Percentiles rank a stretch among this genome's conserved stretches.
Conservation (phyloP, 2,329 filamentous ascomycete genomes). For the Chrysosporium keratinophilum region DNA sequence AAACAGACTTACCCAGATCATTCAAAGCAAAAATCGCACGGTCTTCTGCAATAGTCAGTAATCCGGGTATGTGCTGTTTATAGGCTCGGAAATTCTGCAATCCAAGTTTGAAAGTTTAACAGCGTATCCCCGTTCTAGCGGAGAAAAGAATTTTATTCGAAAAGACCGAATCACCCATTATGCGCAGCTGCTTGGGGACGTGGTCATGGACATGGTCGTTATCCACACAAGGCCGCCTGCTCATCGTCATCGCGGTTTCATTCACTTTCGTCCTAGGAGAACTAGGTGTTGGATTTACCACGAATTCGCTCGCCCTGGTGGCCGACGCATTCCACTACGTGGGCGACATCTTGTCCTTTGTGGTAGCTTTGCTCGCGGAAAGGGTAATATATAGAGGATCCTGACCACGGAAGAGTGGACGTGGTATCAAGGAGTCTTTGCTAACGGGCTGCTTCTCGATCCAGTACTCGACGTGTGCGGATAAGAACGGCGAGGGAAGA, state of each 20-base stretch:
- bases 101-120: too few species aligned
- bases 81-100: too few species aligned
- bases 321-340: slow-evolving; percentile 74
- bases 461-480: slow-evolving; percentile 5
- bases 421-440: background rate
- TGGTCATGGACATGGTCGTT: background rate
- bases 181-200: background rate
- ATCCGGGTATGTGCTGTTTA: too few species aligned
- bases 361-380: slow-evolving; percentile 14
- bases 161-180: background rate
- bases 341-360: slow-evolving; percentile 23
- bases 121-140: too few species aligned
- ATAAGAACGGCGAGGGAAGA: background rate
- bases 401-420: background rate
- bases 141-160: too few species aligned
- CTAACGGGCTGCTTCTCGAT: background rate
- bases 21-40: background rate
- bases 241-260: slow-evolving; percentile 15
- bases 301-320: slow-evolving; percentile 59
- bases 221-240: slow-evolving; percentile 12
- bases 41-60: too few species aligned
- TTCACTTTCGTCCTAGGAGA: slow-evolving; percentile 13
- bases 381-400: too few species aligned
- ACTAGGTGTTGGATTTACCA: slow-evolving; percentile 53
- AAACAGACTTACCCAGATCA: background rate